Conservation (phyloP, 1,284 basidiomycete genomes). For the Cutaneotrichosporon cavernicola region DNA sequence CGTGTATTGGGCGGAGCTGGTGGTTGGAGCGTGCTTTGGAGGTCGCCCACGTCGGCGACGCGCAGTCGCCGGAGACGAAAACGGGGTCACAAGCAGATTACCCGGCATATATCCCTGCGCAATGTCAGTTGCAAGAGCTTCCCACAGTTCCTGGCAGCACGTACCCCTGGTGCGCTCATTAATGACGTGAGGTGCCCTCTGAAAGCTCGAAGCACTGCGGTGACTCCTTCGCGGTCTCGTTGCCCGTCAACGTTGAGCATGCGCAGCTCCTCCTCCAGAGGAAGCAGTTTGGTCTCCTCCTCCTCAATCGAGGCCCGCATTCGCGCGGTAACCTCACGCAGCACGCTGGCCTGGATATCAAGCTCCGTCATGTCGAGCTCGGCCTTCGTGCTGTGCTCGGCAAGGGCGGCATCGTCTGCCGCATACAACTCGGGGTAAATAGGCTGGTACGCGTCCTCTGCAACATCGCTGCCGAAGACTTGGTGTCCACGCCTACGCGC, state of each 20-base stretch:
- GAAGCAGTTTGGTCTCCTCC: conserved; percentile 32
- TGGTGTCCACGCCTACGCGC: conserved; percentile 18
- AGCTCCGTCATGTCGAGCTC: conserved; percentile 18
- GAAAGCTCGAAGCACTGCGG: conserved; percentile 27
- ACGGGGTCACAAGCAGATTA: conserved; percentile 24
- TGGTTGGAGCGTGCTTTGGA: conserved; percentile 26
- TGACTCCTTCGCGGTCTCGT: conserved; percentile 33
- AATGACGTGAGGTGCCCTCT: conserved; percentile 20
- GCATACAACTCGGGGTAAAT: not conserved
- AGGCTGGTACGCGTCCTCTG: conserved; percentile 10
- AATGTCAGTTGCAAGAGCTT: conserved; percentile 8
- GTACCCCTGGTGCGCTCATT: conserved; percentile 20
- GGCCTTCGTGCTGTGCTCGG: conserved; percentile 3
- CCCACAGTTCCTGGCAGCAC: not conserved
- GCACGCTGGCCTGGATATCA: conserved; percentile 16
- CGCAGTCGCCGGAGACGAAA: conserved; percentile 42
- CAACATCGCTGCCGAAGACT: conserved; percentile 8
- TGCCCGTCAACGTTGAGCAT: conserved; percentile 28
- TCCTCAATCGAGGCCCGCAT: conserved; percentile 31
- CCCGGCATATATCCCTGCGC: conserved; percentile 10
- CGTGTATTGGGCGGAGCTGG: conserved; percentile 11
- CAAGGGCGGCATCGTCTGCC: conserved; percentile 17
- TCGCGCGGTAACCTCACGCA: conserved; percentile 29
- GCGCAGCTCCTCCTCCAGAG: conserved; percentile 31
- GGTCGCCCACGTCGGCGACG: conserved; percentile 37